A percentile compares a stretch with the other conserved stretches of the same genome.
Conservation (phyloP, 345 rosid species). For the Noccaea caerulescens region DNA sequence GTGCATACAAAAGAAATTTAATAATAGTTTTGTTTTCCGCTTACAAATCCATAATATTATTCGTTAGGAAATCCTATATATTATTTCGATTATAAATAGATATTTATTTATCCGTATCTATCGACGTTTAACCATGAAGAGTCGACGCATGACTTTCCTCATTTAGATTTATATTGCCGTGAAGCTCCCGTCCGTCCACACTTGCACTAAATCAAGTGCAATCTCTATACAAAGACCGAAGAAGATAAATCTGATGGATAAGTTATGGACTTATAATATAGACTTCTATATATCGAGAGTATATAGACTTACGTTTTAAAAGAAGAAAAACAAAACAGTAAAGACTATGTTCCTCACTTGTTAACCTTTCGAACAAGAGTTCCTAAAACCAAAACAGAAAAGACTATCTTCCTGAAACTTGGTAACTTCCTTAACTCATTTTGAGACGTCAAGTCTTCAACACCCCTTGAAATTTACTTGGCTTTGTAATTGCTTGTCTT, state of each 20-base stretch:
- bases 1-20: background rate
- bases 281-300: background rate
- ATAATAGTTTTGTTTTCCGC: no score
- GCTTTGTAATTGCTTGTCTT: constrained; percentile 3
- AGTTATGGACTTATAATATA: background rate
- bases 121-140: background rate
- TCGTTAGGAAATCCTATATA: no score
- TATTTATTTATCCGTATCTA: background rate
- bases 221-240: background rate
- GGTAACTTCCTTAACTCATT: no score
- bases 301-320: background rate
- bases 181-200: constrained; percentile 10
- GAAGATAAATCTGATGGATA: constrained; percentile 7
- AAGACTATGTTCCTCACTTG: no score
- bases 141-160: constrained; percentile 12
- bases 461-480: constrained; percentile 13
- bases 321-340: no score
- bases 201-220: constrained; percentile 22
- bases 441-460: background rate
- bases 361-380: no score
- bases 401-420: no score
- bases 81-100: background rate
- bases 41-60: no score
- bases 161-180: background rate
- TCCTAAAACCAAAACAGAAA: no score